Evolutionary conservation across 2,329 filamentous ascomycete species (phyloP), one percentile per base, ranked within the genome.

Genomic region (Gyromitra esculenta): DNA sequence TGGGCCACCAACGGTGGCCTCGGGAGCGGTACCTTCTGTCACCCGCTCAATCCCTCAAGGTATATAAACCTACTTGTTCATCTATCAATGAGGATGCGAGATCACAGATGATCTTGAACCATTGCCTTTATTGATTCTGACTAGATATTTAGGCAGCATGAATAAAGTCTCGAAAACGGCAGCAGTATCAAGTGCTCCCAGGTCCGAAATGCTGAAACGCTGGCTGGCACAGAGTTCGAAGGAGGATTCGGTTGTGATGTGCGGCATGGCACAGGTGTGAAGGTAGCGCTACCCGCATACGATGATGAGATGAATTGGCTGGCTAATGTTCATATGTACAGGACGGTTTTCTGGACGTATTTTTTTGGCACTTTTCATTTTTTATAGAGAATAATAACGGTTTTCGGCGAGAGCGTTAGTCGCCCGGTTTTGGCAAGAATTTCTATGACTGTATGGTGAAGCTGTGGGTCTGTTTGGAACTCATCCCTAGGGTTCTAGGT

Each of bases 171-270:
- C n/a, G n/a, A 13, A 25, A n/a, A 50, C 48, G 0, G 18, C 56
- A 7, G 8, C 6, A 15, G 62, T 35, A n/a, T n/a, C 50, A 2
- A 6, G 1, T 9, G n/a, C 21, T 18, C n/a, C 52, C 1, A 6
- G 11, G 1, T 41, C 21, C 7, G 41, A 59, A 39, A 73, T 59
- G 39, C 18, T 73, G n/a, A 7, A 52, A 41, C 50, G 52, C n/a
- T 73, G 56, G 15, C 54, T 66, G 5, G n/a, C 66, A 5, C 62
- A 73, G 35, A 5, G 15, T 11, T 35, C 37, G 15, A 39, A 66
- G 18, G 50, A 67, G n/a, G 70, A 73, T 6, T 13, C 60, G 35
- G 52, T 48, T 6, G 43, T 60, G 35, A 6, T 60, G 25, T 73
- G 37, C 45, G 41, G 50, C 1, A 60, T 45, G n/a, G 37, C 18